Base-by-base conservation (phyloP, 352 stramenopile species). In the Phytopythium mirpurense region DNA sequence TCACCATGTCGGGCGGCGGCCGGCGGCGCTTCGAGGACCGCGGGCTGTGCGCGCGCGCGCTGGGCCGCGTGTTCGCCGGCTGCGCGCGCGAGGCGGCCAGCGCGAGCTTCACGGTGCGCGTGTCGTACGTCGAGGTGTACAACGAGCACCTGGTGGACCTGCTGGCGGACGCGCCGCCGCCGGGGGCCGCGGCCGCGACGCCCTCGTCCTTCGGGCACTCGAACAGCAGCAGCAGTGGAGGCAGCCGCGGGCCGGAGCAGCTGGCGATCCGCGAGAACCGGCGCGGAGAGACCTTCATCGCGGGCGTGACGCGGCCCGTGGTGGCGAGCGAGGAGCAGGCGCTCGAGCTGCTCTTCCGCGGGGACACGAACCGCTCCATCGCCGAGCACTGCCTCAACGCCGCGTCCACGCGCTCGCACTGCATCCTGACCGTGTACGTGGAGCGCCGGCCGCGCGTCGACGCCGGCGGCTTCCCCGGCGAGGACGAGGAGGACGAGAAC, bases 111-210 rank as follows among this genome's bases (percentile, higher is more conserved):
- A 60, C 56, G 1, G 64, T 94, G 31, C 84, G 68, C 29, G 77
- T 86, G 35, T 90, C 73, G 21, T 95, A 90, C 60, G 65, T 96
- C n/a, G 83, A 96, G 58, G 85, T 96, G 9, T 95, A 95, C 75
- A 97, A 97, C 60, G 87, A 97, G 51, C 76, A 81, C 29, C 54
- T 95, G 14, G 90, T 78, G 52, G 88, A 97, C 64, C 57, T 97
- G 58, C 67, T 97, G n/a, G 74, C 63, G 10, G 43, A 50, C 4
- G 24, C 38, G 61, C 64, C 24, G 53, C 51, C 21, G 60, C 62
- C 51, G 29, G 43, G 24, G n/a, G n/a, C n/a, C n/a, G 14, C 37
- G 19, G 16, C 31, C 15, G 12, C 27, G 26, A 24, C 37, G 50
- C 36, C 45, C 44, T 16, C 54, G 52, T 57, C 57, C n/a, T 63